Evolutionary conservation across 2,329 filamentous ascomycete genomes (phyloP), one percentile per base, ranked within the genome.

Genomic region (Xenoacremonium recifei): DNA sequence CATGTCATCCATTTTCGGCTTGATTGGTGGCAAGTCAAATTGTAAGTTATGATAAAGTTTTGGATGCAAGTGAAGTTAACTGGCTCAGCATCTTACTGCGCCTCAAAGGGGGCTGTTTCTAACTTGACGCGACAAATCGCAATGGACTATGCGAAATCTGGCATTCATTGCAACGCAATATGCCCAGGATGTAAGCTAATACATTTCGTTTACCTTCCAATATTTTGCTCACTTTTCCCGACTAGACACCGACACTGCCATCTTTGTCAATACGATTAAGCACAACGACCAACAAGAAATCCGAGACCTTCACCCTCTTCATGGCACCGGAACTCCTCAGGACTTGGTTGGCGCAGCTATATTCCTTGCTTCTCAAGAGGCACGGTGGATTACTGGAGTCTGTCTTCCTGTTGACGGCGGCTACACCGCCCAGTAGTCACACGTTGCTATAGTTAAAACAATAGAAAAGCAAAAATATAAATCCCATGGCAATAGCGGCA

Each of bases 101-200:
- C 74, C 1, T 72, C 69, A 0, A 79, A 79, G 46, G 72, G 71
- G 5, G 74, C 71, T 0, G 72, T 78, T 0, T 61, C 69, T 3
- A 72, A 70, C n/a, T 46, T 79, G 4, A 80, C 75, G 0, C 65
- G 68, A 23, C 60, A 68, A 7, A 63, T 75, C 0, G 75, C 75
- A 0, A 45, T 73, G 25, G 76, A 80, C 30, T 77, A 75, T 47
- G 75, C 70, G 0, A 54, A 55, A 1, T 54, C 71, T 10, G 59
- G 66, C 1, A 75, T 80, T 19, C 75, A 79, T 45, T 67, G 70
- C 23, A 79, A 79, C 49, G 18, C n/a, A 6, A 29, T 31, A 2
- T 4, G 56, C 61, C 55, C 19, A 39, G 46, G 33, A 9, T 3
- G 4, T 6, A 15, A 13, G 2, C 1, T 0, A 23, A 18, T 21